phyloP scores from a whole-genome alignment of 805 yeast species.

The Cyberlindnera maritima region DNA sequence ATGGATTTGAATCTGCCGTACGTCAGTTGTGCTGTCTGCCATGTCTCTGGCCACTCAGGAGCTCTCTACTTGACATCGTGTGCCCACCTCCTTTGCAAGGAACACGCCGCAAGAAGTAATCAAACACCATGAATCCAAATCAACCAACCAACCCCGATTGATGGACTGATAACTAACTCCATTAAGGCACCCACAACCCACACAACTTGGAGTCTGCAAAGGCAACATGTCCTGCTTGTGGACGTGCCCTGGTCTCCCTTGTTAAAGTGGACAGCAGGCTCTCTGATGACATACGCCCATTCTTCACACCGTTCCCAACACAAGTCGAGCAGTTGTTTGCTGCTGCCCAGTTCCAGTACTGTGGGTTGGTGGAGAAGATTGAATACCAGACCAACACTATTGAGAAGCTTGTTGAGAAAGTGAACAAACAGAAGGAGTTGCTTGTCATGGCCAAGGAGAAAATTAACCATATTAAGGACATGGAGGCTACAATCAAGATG shows the following conservation, averaged over 20 bases:
- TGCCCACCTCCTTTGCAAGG: conserved; percentile 36
- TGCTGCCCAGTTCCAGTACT: conserved; percentile 24
- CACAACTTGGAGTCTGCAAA: conserved; percentile 8
- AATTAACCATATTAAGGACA: conserved; percentile 14
- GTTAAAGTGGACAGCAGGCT: conserved; percentile 19
- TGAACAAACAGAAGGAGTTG: conserved; percentile 23
- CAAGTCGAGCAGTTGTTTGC: conserved; percentile 27
- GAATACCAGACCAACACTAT: conserved; percentile 17
- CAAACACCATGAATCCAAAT: neutral
- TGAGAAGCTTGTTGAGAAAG: conserved; percentile 16
- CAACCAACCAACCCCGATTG: neutral
- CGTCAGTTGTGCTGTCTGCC: conserved; percentile 34
- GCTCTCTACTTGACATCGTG: conserved; percentile 35
- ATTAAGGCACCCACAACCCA: neutral
- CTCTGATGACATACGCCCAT: conserved; percentile 22
- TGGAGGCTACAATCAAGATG: conserved; percentile 14
- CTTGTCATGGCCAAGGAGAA: conserved; percentile 25
- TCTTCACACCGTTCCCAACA: conserved; percentile 23
- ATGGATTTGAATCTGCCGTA: conserved; percentile 28
- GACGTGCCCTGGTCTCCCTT: conserved; percentile 17
- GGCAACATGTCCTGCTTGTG: conserved; percentile 19
- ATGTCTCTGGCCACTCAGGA: conserved; percentile 9
- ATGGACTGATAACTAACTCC: neutral
- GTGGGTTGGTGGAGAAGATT: conserved; percentile 21
- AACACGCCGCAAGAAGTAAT: conserved; percentile 26